phyloP scores from a whole-genome alignment of 1,139 yeast genomes.

The Zygosaccharomyces pseudobailii region DNA sequence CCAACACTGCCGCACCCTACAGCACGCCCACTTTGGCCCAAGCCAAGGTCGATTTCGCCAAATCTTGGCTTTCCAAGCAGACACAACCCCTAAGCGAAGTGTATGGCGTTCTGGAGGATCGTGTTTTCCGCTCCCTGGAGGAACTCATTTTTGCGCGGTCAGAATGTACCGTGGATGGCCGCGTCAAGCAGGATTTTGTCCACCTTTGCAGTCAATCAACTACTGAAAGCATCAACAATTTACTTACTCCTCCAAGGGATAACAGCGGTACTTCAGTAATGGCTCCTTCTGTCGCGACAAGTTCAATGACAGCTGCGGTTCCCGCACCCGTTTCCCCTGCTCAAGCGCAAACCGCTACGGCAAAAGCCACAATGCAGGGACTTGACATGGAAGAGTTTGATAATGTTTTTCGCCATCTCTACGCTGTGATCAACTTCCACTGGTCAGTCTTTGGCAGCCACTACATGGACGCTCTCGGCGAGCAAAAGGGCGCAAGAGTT shows the following conservation, averaged over 20 bases:
- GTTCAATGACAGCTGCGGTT: constrained; percentile 1
- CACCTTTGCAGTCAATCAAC: constrained; percentile 24
- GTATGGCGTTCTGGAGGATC: constrained; percentile 71
- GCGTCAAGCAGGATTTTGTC: constrained; percentile 34
- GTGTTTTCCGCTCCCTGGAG: constrained; percentile 45
- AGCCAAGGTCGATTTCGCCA: constrained; percentile 53
- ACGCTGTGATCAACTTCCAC: constrained; percentile 33
- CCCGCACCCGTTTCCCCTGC: neutral
- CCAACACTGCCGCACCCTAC: constrained; percentile 7
- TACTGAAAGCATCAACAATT: constrained; percentile 1
- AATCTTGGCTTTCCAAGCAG: constrained; percentile 78
- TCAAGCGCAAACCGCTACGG: neutral
- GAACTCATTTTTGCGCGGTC: constrained; percentile 29
- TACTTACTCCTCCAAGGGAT: constrained; percentile 9
- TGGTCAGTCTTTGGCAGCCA: constrained; percentile 37
- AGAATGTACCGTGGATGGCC: constrained; percentile 32
- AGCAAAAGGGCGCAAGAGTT: constrained; percentile 18
- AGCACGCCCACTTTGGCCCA: constrained; percentile 24
- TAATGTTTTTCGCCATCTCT: constrained; percentile 32
- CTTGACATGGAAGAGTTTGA: constrained; percentile 34
- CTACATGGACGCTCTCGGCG: constrained; percentile 30
- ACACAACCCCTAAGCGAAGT: constrained; percentile 80
- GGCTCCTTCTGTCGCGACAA: constrained; percentile 3
- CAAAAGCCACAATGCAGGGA: constrained; percentile 16
- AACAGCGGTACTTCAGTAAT: neutral